phyloP scores from a whole-genome alignment of 139 green algal genomes.

The Picochlorum sp. region DNA sequence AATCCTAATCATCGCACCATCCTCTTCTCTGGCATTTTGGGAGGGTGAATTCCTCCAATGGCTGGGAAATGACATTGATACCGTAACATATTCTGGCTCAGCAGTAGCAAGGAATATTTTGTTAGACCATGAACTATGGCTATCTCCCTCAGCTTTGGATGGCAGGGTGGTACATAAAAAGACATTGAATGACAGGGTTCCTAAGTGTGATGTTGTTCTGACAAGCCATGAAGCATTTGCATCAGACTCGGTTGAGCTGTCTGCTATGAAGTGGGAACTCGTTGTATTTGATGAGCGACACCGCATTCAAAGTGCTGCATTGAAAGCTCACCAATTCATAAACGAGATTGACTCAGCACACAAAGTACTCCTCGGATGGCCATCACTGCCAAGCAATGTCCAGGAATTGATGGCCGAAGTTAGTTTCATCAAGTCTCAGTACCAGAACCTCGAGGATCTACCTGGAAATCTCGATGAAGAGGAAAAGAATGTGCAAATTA shows the following conservation, averaged over 20 bases:
- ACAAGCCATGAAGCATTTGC: slow-evolving; percentile 53
- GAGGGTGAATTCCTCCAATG: slow-evolving; percentile 39
- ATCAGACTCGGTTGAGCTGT: slow-evolving; percentile 39
- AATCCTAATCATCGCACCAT: slow-evolving; percentile 54
- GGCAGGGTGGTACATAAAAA: slow-evolving; percentile 14
- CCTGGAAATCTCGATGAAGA: slow-evolving; percentile 16
- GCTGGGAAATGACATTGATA: slow-evolving; percentile 25
- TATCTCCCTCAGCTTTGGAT: slow-evolving; percentile 54
- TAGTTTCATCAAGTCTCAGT: slow-evolving; percentile 28
- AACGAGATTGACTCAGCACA: slow-evolving; percentile 27
- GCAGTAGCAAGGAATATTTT: slow-evolving; percentile 41
- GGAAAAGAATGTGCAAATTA: slow-evolving; percentile 18
- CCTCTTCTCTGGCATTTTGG: slow-evolving; percentile 51
- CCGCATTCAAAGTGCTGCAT: slow-evolving; percentile 19
- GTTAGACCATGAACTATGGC: slow-evolving; percentile 72
- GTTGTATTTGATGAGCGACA: slow-evolving; percentile 66
- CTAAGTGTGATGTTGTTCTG: slow-evolving; percentile 67
- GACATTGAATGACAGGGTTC: slow-evolving; percentile 21
- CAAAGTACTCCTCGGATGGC: slow-evolving; percentile 36
- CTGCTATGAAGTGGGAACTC: slow-evolving; percentile 47
- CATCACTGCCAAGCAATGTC: slow-evolving; percentile 1
- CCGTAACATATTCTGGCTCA: slow-evolving; percentile 52
- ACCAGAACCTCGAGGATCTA: slow-evolving; percentile 24
- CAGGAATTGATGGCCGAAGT: slow-evolving; percentile 25
- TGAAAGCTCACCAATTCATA: slow-evolving; percentile 34